Evolutionary conservation across 2,329 filamentous ascomycete genomes (phyloP).

Genomic region (Epicoccum nigrum): DNA sequence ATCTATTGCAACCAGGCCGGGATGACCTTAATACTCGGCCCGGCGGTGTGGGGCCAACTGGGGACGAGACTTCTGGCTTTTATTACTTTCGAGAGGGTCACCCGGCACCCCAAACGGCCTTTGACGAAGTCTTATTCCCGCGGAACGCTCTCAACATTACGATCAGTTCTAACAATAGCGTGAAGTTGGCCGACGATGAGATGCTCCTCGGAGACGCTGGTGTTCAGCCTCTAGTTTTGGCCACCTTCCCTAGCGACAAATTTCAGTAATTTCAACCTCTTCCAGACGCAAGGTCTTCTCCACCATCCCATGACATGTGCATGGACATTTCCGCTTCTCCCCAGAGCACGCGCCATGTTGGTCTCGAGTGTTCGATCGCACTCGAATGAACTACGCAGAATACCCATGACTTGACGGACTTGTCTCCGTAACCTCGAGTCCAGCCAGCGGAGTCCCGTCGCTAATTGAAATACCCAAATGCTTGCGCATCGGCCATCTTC

Average conservation of each 20-base stretch:
- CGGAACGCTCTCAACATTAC: not conserved
- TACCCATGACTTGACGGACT: too few relatives aligned
- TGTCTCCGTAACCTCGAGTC: too few relatives aligned
- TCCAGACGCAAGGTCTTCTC: too few relatives aligned
- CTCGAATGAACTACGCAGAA: not conserved
- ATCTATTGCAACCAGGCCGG: not conserved
- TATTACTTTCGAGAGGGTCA: not conserved
- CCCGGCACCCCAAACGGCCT: not conserved
- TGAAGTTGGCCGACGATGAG: not conserved
- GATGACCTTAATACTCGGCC: not conserved
- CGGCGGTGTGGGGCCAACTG: not conserved
- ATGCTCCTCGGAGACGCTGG: conserved; percentile 6
- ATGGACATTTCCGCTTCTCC: too few relatives aligned
- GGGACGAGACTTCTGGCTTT: not conserved
- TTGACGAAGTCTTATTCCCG: not conserved
- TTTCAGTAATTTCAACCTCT: not conserved
- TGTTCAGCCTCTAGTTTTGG: not conserved
- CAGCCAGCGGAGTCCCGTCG: too few relatives aligned
- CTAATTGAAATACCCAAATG: too few relatives aligned
- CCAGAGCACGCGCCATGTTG: too few relatives aligned
- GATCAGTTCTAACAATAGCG: not conserved
- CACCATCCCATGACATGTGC: not conserved
- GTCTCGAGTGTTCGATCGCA: too few relatives aligned
- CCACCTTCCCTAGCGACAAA: not conserved
- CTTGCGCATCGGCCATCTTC: too few relatives aligned